These are phyloP conservation scores for Acacia crassicarpa DNA, from an alignment of 306 rosid species.

Conservation along the genomic window DNA sequence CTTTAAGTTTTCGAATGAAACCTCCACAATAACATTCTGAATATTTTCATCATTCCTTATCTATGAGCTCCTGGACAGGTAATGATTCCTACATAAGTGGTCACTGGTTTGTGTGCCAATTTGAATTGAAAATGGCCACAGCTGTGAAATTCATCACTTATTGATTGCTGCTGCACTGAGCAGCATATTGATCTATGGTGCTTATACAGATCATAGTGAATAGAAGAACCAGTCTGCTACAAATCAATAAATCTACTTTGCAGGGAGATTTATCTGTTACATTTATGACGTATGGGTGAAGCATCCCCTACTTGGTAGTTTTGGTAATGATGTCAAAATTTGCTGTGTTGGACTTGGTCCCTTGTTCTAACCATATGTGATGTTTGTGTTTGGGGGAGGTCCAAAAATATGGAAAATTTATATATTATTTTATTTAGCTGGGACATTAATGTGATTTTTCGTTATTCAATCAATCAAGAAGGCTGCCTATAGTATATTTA, in stretches of 20 bases:
- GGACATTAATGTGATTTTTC: no score
- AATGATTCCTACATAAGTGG: background rate
- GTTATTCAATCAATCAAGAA: no score
- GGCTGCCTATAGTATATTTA: no score
- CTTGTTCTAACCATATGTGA: background rate
- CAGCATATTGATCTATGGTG: conserved; percentile 4
- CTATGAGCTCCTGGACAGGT: background rate
- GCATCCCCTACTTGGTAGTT: background rate
- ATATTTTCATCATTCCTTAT: background rate
- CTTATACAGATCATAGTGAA: background rate
- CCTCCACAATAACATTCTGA: background rate
- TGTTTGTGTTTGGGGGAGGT: background rate
- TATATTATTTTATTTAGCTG: no score
- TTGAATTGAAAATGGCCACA: background rate
- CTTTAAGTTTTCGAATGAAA: background rate
- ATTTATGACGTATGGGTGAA: background rate
- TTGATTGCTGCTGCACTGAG: conserved; percentile 7
- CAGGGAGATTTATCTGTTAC: background rate
- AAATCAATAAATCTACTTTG: background rate
- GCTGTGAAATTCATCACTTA: background rate
- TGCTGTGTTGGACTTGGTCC: background rate
- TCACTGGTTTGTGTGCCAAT: background rate
- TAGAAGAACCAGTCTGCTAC: background rate
- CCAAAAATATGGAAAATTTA: no score
- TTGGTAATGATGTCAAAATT: background rate